Base-by-base conservation (phyloP, 192 early-diverging fungal species). In the Funneliformis geosporum region DNA sequence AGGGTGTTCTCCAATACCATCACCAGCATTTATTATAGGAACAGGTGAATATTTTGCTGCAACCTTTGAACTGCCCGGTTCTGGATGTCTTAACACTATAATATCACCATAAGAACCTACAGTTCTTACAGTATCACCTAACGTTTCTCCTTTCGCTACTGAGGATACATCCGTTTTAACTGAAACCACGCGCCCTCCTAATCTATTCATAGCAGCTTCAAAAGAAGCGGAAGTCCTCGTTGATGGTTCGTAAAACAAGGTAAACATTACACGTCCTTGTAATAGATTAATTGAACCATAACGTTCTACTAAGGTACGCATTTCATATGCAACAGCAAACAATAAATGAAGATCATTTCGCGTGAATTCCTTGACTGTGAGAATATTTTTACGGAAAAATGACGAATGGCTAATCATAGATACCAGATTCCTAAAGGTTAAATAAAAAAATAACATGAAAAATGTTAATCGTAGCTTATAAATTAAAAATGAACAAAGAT, bases 1-100 rank as follows among this genome's bases (percentile, higher is more conserved):
- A 46, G 98, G 98, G 86, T 99, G 98, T 89, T 99, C 98, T 44
- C 98, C 98, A 50, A 91, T 89, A 68, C 98, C 98, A 82, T 99
- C 97, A 69, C 98, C 98, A 47, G 96, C 98, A 80, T 98, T 98
- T 84, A 99, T 94, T 23, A 99, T 88, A 7, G 98, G 98, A 18
- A 97, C 91, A 81, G 91, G 93, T 44, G 94, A 92, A 85, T 90
- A 94, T 83, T 93, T 96, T 42, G 98, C 93, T 33, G 95, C 98
- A 25, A 88, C 80, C 73, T 90, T 84, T 28, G 92, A 94, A 79
- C 91, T 94, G 40, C 96, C 97, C 25, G 95, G 92, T 75, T 94
- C 89, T 43, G 96, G 96, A 84, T 99, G 98, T 43, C 98, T 93
- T 80, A 99, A 90, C 4, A 96, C 90, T 77, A 99, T 94, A 60